Percentiles rank a stretch among this genome's conserved stretches.
Evolutionary conservation across 257 asterid genomes (phyloP).

Genomic region (Parsonsia alboflavescens): DNA sequence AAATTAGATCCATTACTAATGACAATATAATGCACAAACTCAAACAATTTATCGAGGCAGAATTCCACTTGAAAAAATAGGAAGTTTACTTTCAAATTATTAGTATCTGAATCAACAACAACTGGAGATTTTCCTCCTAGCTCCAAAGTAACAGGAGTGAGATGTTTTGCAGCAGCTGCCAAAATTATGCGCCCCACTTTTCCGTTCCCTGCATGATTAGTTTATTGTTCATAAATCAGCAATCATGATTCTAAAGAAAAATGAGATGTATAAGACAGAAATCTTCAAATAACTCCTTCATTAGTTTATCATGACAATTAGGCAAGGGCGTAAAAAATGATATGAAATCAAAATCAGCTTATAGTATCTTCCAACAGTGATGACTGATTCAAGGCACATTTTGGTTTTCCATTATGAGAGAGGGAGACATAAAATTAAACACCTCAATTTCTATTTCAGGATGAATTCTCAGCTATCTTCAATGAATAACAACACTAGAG

Average conservation of each 20-base stretch:
- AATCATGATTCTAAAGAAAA: neutral
- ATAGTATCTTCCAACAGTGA: neutral
- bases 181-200: conserved; percentile 72
- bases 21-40: neutral
- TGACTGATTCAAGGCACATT: neutral
- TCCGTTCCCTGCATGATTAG: conserved; percentile 48
- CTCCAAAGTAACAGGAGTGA: conserved; percentile 83
- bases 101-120: conserved; percentile 62
- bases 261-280: neutral
- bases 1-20: neutral
- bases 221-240: conserved; percentile 3
- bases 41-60: neutral
- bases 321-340: neutral
- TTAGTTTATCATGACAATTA: no score
- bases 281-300: neutral
- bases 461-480: neutral
- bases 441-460: neutral
- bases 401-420: neutral
- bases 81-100: conserved; percentile 49
- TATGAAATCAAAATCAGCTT: neutral
- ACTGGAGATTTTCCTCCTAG: conserved; percentile 88
- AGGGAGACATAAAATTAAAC: neutral
- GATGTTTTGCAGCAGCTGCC: conserved; percentile 87
- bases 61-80: neutral
- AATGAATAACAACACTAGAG: no score